A percentile compares a stretch with the other conserved stretches of the same genome.
Evolutionary conservation across 257 asterid species (phyloP).

Genomic region (Solanum pennellii): DNA sequence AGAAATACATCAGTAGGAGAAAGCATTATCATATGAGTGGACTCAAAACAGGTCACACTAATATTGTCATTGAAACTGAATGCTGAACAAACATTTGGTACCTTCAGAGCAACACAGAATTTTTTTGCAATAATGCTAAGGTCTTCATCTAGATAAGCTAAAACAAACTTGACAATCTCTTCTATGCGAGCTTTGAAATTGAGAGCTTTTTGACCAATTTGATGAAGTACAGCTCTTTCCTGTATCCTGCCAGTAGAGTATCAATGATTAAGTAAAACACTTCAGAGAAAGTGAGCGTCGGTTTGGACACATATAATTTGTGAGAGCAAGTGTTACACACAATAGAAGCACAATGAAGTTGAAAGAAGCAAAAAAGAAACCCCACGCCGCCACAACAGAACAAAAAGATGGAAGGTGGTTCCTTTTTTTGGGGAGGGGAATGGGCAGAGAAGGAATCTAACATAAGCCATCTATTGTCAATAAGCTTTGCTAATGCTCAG

Average conservation of each 20-base stretch:
- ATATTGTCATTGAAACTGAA: not conserved
- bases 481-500: not conserved
- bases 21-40: not conserved
- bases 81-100: constrained; percentile 10
- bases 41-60: not conserved
- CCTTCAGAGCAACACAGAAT: constrained; percentile 58
- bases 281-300: not conserved
- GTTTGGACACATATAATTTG: not conserved
- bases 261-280: not conserved
- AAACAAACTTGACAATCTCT: constrained; percentile 38
- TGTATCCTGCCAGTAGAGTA: constrained; percentile 49
- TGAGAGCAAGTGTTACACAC: not conserved
- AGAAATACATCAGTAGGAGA: not conserved
- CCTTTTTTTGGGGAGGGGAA: not conserved
- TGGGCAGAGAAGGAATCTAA: not conserved
- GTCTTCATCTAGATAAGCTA: constrained; percentile 41
- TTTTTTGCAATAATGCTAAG: constrained; percentile 36
- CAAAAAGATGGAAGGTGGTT: not conserved
- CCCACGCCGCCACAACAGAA: not conserved
- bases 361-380: not conserved
- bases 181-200: constrained; percentile 39
- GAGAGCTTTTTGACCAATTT: constrained; percentile 51
- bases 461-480: not conserved
- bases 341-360: not conserved
- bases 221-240: constrained; percentile 46